These are phyloP conservation scores for Groenewaldozyma salmanticensis DNA, from an alignment of 805 yeast species.

Conservation along the genomic window DNA sequence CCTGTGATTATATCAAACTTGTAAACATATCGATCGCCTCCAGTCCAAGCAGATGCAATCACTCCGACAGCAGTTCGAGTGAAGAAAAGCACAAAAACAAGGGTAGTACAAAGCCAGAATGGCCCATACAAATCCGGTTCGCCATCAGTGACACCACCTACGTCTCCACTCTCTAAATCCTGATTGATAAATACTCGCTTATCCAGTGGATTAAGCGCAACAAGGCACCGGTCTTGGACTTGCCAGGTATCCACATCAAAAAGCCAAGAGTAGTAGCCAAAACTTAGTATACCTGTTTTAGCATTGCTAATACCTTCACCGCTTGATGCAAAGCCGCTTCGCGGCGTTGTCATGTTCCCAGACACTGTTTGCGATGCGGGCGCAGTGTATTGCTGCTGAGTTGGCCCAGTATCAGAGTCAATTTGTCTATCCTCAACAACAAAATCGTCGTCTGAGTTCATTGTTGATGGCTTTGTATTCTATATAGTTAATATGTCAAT, in stretches of 20 bases:
- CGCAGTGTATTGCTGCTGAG: neutral
- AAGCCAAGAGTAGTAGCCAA: constrained; percentile 51
- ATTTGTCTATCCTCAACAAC: neutral
- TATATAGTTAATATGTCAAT: neutral
- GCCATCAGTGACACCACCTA: constrained; percentile 29
- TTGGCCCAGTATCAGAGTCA: neutral
- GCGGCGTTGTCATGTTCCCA: constrained; percentile 7
- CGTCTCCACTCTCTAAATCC: constrained; percentile 19
- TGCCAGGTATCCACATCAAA: constrained; percentile 62
- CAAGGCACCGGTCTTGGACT: constrained; percentile 43
- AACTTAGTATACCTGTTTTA: constrained; percentile 42
- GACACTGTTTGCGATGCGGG: constrained; percentile 2
- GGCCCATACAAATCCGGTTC: constrained; percentile 76
- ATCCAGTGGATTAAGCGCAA: constrained; percentile 48
- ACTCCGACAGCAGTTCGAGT: constrained; percentile 61
- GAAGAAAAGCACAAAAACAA: constrained; percentile 64
- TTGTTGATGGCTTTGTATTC: constrained; percentile 1
- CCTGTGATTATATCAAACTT: constrained; percentile 53
- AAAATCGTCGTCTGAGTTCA: neutral
- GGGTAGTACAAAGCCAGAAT: constrained; percentile 81
- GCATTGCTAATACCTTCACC: too few relatives aligned
- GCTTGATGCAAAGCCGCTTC: neutral
- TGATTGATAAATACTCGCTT: constrained; percentile 19
- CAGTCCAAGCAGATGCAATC: constrained; percentile 38
- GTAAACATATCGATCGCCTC: constrained; percentile 42